Evolutionary conservation across 2,329 filamentous ascomycete species (phyloP), one percentile per base, ranked within the genome.

Genomic region (Hyphodiscus sp.): DNA sequence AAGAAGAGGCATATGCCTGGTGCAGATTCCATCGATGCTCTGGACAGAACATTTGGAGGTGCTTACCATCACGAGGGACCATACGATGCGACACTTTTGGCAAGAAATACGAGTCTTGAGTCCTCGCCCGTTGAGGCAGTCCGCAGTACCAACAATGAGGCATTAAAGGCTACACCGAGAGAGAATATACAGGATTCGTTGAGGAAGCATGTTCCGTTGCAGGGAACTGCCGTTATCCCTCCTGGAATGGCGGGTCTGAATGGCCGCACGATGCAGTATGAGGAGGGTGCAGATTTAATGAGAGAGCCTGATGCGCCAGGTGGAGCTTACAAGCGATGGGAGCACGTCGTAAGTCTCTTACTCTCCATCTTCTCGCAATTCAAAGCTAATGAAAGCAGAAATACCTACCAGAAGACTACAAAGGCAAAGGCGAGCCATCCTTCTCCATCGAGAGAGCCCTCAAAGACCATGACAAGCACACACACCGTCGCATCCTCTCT

Each of bases 1-100:
- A 79, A 78, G 62, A 87, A 84, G 67, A 80, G 78, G 64, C 75
- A 84, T 63, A 77, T 86, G 16, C 80, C 84, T 23, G 80, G 79
- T 45, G 80, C 89, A 1, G 91, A 97, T 68, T 76, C 78, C 9
- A 94, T 97, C 64, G 92, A 96, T 68, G 74, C 76, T 5, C 81
- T 97, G 1, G 92, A 96, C 67, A 77, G 74, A 50, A 74, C 78
- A n/a, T 69, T 77, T 42, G 79, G 80, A 49, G 78, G 77, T 18
- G 72, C 78, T 2, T 96, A 95, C 70, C 92, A 96, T 69, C 92
- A 97, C 64, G 89, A 86, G 59, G 91, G 92, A 0, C 92, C 92
- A 0, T 97, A 88, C 63, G 92, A 97, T 67, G 89, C 91, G 10
- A 86, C 89, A 1, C 76, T 89, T 50, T 75, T 86, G 1, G 81